Evolutionary conservation across 306 rosid species (phyloP), one percentile per base, ranked within the genome.

Genomic region (Vachellia collinsii): DNA sequence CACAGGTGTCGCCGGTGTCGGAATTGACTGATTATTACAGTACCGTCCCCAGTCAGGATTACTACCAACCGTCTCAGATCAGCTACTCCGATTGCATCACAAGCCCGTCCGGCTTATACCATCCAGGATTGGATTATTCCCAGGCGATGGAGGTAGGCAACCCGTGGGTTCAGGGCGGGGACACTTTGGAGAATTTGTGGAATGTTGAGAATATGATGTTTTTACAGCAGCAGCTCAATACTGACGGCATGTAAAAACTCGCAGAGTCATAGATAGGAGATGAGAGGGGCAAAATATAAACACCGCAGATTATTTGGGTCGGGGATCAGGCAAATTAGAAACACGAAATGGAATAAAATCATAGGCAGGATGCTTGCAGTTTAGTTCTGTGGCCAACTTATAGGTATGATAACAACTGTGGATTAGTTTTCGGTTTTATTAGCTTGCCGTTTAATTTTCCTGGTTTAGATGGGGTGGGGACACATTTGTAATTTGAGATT

Each of bases 201-300:
- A 87, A 86, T 70, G 88, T 78, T 66, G 99, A 91, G 39, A 89
- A 86, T 76, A 85, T 90, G 72, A 84, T 90, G 88, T 85, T 95
- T 75, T 87, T 88, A 47, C 92, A 88, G 74, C 91, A 90, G n/a
- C 91, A 86, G 25, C 92, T 90, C 50, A 78, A 68, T 42, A 43
- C 22, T 11, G 74, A 70, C 39, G 6, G 6, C 74, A 70, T 70
- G 20, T 61, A 14, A 19, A 1, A 54, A 11, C 51, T 41, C 14
- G 11, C n/a, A 29, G 34, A 29, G 34, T 29, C 34, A 10, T 7
- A 3, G 8, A 14, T 36, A 12, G 22, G 51, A 5, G 38, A 16
- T 47, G 23, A 3, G 72, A 53, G 79, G 76, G 73, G 76, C 3
- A 34, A 65, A 86, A 71, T 70, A 78, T 72, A 85, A 11, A 20